Percentiles rank a stretch among this genome's conserved stretches.
These are phyloP conservation scores for Crithidia acanthocephali DNA, from an alignment of 208 protist species.

Conservation along the genomic window DNA sequence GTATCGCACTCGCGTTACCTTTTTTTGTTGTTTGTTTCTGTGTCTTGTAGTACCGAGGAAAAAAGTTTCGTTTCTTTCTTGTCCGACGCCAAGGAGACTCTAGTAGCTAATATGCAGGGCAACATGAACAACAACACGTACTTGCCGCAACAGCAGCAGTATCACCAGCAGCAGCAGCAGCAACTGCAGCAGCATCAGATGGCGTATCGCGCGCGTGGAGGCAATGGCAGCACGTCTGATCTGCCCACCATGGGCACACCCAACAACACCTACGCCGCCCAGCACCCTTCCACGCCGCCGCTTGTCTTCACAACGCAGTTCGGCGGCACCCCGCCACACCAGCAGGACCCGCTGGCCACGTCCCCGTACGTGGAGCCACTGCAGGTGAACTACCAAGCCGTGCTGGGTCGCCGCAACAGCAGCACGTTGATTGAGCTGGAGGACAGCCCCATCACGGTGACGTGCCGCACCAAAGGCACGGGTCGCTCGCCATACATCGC, in stretches of 20 bases:
- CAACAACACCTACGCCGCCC: slow-evolving; percentile 3
- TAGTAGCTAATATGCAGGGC: slow-evolving; percentile 13
- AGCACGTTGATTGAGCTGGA: slow-evolving; percentile 38
- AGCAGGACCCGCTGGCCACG: slow-evolving; percentile 23
- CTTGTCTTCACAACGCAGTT: slow-evolving; percentile 48
- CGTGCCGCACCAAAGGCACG: slow-evolving; percentile 47
- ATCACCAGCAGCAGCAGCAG: no score
- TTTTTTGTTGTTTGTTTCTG: no score
- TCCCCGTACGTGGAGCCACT: slow-evolving; percentile 38
- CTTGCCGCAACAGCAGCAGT: no score
- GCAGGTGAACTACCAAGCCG: slow-evolving; percentile 41
- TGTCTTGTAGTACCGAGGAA: no score
- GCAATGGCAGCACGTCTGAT: slow-evolving; percentile 5
- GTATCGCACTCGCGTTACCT: no score
- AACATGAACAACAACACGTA: not conserved
- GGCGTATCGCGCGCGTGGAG: slow-evolving; percentile 7
- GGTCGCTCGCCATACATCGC: slow-evolving; percentile 51
- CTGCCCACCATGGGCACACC: slow-evolving; percentile 9
- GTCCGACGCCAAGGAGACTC: not conserved
- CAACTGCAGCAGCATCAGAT: slow-evolving; percentile 3
- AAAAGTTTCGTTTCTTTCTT: not conserved
- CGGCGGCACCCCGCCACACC: slow-evolving; percentile 21
- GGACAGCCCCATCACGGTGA: slow-evolving; percentile 65
- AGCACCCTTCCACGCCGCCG: slow-evolving; percentile 35
- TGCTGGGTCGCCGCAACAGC: slow-evolving; percentile 39